Evolutionary conservation across 345 rosid genomes (phyloP), one percentile per base, ranked within the genome.

Genomic region (Isatis tinctoria): DNA sequence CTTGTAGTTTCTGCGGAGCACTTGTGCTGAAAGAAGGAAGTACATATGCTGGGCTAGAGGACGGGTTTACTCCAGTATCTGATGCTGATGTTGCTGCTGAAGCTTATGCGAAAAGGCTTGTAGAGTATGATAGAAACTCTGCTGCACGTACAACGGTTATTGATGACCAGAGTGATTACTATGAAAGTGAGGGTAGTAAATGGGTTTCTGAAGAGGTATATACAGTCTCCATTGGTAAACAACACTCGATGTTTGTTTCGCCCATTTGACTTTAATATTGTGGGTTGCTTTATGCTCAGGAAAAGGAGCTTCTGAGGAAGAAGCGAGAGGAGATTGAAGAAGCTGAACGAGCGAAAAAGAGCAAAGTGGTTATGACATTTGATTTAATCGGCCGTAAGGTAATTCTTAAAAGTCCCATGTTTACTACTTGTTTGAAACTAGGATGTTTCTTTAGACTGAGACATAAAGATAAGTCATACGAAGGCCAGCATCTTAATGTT

Each of bases 381-480:
- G 98, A 93, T 83, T 83, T 93, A 85, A 83, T 93, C 48, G 96
- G 98, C 35, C 96, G 97, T 58, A 93, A 93, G 98, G 98, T 88
- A 78, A 76, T 27, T 53, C 48, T 73, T 66, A 0, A 39, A 8
- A 24, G 8, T 36, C 26, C 43, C 13, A 32, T 30, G 10, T 6
- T 27, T 10, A 2, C 60, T 13, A 59, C 4, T 14, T 14, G 20
- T 56, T 43, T 6, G 33, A 28, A 27, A 27, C 51, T 47, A 49
- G 17, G 16, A 52, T 24, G 32, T 52, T 4, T 20, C 4, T 2
- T 56, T 58, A 52, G 9, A 10, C 18, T 39, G 41, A 30, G 17
- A 28, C 36, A 28, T 51, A 5, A 56, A 12, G 2, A 18, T 30
- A 44, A 28, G 56, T 22, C 3, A 20, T 36, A 9, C 1, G 30